These are phyloP conservation scores for Fusarium paranaense DNA, from an alignment of 2,329 filamentous ascomycete genomes.

Conservation along the genomic window DNA sequence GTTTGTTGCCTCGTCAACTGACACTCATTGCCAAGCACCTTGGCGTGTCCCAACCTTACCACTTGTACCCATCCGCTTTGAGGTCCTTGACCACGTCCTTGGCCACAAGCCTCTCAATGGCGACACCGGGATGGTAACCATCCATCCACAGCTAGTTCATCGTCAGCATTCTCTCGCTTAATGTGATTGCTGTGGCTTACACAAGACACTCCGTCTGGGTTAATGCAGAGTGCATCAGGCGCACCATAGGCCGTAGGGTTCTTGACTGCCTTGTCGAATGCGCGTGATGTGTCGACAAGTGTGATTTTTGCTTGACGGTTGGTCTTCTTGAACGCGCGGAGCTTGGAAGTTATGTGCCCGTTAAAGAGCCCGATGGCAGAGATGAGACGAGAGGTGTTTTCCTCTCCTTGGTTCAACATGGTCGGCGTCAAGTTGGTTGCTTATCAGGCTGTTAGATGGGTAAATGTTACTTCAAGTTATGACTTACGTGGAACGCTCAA, in stretches of 20 bases:
- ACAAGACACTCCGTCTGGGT: constrained; percentile 56
- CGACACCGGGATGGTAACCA: constrained; percentile 55
- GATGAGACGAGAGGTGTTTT: constrained; percentile 46
- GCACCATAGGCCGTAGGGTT: constrained; percentile 56
- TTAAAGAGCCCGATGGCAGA: constrained; percentile 55
- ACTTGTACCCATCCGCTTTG: background rate
- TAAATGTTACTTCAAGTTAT: accelerated
- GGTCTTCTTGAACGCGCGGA: constrained; percentile 48
- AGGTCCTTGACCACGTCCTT: constrained; percentile 47
- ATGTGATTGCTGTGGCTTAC: constrained; percentile 20
- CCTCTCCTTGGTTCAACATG: constrained; percentile 42
- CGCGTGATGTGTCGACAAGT: constrained; percentile 54
- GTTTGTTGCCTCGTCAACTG: background rate
- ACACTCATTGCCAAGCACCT: background rate
- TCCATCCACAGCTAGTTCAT: constrained; percentile 55
- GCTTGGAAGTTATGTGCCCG: constrained; percentile 42
- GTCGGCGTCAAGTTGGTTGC: constrained; percentile 56
- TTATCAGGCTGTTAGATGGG: constrained; percentile 20
- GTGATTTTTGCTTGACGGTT: constrained; percentile 50
- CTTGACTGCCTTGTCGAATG: constrained; percentile 57
- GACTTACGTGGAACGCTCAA: constrained; percentile 65
- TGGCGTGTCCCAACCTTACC: constrained; percentile 16
- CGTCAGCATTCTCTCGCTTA: background rate
- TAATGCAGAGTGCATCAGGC: constrained; percentile 56
- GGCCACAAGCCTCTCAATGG: constrained; percentile 55